phyloP scores from a whole-genome alignment of 371 early-diverging fungal species.

The Dentiscutata heterogama region DNA sequence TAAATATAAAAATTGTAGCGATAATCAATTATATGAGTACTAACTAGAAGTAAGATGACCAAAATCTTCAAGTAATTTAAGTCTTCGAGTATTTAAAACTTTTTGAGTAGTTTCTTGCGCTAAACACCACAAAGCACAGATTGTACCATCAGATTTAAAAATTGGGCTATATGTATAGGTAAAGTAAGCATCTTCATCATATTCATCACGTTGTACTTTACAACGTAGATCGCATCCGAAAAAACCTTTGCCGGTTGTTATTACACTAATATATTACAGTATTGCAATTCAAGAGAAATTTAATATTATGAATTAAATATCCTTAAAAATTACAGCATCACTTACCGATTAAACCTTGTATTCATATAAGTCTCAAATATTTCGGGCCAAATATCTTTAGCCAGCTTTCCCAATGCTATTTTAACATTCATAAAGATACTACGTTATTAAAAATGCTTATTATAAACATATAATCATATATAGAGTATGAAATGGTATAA shows the following conservation, averaged over 20 bases:
- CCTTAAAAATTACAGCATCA: neutral
- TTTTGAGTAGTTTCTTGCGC: conserved; percentile 36
- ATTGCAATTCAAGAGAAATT: too few relatives aligned
- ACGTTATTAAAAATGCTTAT: too few relatives aligned
- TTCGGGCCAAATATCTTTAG: conserved; percentile 18
- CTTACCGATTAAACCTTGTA: conserved; percentile 12
- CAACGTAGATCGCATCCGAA: neutral
- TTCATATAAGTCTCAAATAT: neutral
- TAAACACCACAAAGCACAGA: neutral
- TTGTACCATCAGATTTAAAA: conserved; percentile 9
- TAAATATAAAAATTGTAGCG: neutral
- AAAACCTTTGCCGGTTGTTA: conserved; percentile 21
- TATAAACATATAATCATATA: too few relatives aligned
- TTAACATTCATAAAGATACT: too few relatives aligned
- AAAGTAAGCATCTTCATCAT: conserved; percentile 26
- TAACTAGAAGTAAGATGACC: conserved; percentile 11
- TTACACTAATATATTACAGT: conserved; percentile 4
- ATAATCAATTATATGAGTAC: neutral
- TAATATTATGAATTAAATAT: neutral
- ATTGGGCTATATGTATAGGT: conserved; percentile 35
- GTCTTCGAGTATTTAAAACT: conserved; percentile 14
- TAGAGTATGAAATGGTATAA: neutral
- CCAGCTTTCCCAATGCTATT: conserved; percentile 9
- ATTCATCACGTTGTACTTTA: neutral
- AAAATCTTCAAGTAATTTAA: neutral